Percentiles rank a stretch among this genome's conserved stretches.
Conservation (phyloP, 2,329 filamentous ascomycete genomes). For the Botrytis hyacinthi region DNA sequence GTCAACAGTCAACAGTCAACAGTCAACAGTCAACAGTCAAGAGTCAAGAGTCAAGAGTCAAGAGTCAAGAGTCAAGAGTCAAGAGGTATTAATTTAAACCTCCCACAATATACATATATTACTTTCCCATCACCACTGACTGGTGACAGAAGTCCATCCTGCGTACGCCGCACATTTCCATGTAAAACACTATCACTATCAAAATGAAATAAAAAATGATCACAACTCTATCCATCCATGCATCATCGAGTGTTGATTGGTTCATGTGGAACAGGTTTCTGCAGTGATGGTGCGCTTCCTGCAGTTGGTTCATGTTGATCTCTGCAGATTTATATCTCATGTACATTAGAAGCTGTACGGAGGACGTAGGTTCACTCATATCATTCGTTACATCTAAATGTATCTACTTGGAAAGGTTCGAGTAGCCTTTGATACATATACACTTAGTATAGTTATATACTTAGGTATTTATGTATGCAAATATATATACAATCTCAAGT, state of each 20-base stretch:
- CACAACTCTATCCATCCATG: not conserved
- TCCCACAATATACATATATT: too few relatives aligned
- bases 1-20: not conserved
- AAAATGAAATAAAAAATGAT: not conserved
- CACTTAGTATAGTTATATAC: too few relatives aligned
- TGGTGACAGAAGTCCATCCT: not conserved
- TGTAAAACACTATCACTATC: not conserved
- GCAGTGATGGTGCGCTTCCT: not conserved
- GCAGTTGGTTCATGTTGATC: slow-evolving; percentile 2
- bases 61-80: not conserved
- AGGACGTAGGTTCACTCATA: too few relatives aligned
- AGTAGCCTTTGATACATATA: too few relatives aligned
- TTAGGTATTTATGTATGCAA: too few relatives aligned
- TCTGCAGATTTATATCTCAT: not conserved
- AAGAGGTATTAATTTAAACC: not conserved
- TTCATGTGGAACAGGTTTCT: not conserved
- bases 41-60: too few relatives aligned
- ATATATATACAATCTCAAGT: too few relatives aligned
- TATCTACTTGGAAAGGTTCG: too few relatives aligned
- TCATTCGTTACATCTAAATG: not conserved
- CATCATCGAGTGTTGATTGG: not conserved
- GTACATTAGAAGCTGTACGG: not conserved
- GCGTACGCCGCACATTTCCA: not conserved
- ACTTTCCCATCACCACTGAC: not conserved
- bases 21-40: too few relatives aligned